Evolutionary conservation across 306 rosid species (phyloP).

Genomic region (Pueraria montana): DNA sequence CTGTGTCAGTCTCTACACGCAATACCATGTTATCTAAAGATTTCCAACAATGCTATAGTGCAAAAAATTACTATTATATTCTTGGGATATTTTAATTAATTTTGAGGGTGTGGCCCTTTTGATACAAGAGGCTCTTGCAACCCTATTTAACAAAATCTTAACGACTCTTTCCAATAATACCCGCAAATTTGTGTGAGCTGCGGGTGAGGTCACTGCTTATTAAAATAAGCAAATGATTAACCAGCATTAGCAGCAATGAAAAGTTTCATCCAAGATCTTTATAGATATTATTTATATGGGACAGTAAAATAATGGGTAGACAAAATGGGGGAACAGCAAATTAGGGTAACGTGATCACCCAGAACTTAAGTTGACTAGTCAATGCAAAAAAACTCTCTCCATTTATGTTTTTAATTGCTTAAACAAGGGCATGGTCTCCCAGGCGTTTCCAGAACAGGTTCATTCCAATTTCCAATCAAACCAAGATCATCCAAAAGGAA

Average conservation of each 20-base stretch:
- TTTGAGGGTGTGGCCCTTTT: neutral
- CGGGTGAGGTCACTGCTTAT: neutral
- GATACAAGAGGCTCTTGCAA: neutral
- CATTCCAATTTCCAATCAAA: neutral
- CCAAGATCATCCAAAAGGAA: neutral
- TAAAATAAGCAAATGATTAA: conserved; percentile 18
- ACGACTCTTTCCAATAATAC: neutral
- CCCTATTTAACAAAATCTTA: conserved; percentile 23
- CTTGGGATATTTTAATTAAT: conserved; percentile 3
- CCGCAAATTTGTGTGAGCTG: conserved; percentile 6
- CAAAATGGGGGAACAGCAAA: conserved; percentile 48
- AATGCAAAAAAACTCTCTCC: conserved; percentile 31
- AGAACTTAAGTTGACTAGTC: conserved; percentile 61
- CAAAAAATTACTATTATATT: neutral
- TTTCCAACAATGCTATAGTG: conserved; percentile 32
- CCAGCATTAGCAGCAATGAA: neutral
- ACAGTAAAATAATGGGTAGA: conserved; percentile 17
- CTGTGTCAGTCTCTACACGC: conserved; percentile 51
- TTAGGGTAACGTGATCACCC: conserved; percentile 50
- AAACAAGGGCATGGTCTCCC: conserved; percentile 20
- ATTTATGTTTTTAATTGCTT: conserved; percentile 14
- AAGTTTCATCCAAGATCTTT: conserved; percentile 30
- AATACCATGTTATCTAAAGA: conserved; percentile 57
- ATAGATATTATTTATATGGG: neutral
- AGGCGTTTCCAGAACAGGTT: neutral